A percentile compares a stretch with the other conserved stretches of the same genome.
phyloP scores from a whole-genome alignment of 352 stramenopile genomes.

The Pythium aristosporum region DNA sequence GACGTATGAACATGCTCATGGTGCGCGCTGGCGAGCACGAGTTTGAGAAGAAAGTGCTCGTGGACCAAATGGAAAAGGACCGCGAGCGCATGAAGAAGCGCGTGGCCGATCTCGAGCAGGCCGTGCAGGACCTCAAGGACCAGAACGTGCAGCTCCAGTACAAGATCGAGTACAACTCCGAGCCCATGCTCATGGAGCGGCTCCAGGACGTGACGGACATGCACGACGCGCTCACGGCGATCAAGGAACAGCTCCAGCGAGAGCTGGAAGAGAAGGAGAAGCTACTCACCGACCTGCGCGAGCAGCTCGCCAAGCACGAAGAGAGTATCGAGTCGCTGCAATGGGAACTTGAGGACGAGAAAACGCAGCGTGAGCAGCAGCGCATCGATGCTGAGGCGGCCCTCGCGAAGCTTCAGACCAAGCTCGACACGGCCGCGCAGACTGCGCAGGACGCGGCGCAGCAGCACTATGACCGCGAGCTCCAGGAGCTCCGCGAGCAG shows the following conservation, averaged over 20 bases:
- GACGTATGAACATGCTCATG: constrained; percentile 81
- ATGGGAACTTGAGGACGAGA: constrained; percentile 57
- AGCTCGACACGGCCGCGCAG: constrained; percentile 9
- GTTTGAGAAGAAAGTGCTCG: constrained; percentile 86
- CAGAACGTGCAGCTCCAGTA: constrained; percentile 85
- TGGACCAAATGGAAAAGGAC: constrained; percentile 84
- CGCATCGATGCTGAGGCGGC: constrained; percentile 1
- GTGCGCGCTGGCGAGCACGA: constrained; percentile 83
- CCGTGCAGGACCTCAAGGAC: constrained; percentile 73
- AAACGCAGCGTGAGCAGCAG: constrained; percentile 12
- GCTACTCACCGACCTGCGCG: constrained; percentile 39
- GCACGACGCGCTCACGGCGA: constrained; percentile 61
- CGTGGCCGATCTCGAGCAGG: constrained; percentile 45
- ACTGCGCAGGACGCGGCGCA: constrained; percentile 11
- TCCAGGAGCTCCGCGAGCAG: constrained; percentile 28
- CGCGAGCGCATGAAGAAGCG: constrained; percentile 43
- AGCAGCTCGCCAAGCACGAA: constrained; percentile 28
- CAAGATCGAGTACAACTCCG: constrained; percentile 78
- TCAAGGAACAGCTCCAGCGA: constrained; percentile 69
- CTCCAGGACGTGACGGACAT: constrained; percentile 83
- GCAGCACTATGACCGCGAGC: constrained; percentile 9
- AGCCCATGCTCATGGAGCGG: constrained; percentile 80
- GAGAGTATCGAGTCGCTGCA: constrained; percentile 43
- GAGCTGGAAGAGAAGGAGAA: constrained; percentile 71
- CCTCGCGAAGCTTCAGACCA: constrained; percentile 2